Evolutionary conservation across 176 grass and related monocot genomes (phyloP).

Genomic region (Secale cereale): DNA sequence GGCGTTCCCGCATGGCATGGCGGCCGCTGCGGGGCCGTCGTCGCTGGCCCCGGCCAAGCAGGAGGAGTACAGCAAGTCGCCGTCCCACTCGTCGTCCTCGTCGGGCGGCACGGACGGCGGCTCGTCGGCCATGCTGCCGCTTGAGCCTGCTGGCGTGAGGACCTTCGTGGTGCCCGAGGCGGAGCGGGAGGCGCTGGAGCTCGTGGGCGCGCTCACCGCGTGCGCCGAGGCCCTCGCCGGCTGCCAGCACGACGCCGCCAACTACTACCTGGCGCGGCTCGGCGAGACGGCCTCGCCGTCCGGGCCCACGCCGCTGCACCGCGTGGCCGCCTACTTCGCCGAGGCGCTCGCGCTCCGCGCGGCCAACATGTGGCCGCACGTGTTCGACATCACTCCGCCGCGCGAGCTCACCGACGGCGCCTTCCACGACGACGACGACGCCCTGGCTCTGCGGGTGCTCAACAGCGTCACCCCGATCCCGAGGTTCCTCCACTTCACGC

Average conservation of each 20-base stretch:
- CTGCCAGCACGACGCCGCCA: conserved; percentile 61
- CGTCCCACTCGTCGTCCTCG: conserved; percentile 75
- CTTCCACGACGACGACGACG: conserved; percentile 64
- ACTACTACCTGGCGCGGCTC: conserved; percentile 72
- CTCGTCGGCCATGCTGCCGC: conserved; percentile 14
- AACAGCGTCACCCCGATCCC: conserved; percentile 72
- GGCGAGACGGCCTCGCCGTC: conserved; percentile 58
- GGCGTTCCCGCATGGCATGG: conserved; percentile 55
- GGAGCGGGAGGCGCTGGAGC: conserved; percentile 34
- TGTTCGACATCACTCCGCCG: conserved; percentile 63
- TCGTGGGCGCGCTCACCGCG: conserved; percentile 47
- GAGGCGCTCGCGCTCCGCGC: conserved; percentile 69
- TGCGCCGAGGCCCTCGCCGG: conserved; percentile 68
- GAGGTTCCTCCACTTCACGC: conserved; percentile 81
- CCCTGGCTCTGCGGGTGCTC: conserved; percentile 60
- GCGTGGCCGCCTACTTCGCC: conserved; percentile 78
- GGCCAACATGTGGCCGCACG: conserved; percentile 60
- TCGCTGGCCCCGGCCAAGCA: conserved; percentile 49
- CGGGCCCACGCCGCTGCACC: conserved; percentile 73
- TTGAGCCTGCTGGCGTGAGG: not conserved
- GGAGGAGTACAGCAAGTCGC: conserved; percentile 70
- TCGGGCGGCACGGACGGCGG: conserved; percentile 50
- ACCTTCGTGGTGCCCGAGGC: not conserved
- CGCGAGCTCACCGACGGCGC: conserved; percentile 52
- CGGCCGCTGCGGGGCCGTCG: conserved; percentile 33